Evolutionary conservation across 1,139 yeast species (phyloP).

Genomic region (Magnusiomyces paraingens): DNA sequence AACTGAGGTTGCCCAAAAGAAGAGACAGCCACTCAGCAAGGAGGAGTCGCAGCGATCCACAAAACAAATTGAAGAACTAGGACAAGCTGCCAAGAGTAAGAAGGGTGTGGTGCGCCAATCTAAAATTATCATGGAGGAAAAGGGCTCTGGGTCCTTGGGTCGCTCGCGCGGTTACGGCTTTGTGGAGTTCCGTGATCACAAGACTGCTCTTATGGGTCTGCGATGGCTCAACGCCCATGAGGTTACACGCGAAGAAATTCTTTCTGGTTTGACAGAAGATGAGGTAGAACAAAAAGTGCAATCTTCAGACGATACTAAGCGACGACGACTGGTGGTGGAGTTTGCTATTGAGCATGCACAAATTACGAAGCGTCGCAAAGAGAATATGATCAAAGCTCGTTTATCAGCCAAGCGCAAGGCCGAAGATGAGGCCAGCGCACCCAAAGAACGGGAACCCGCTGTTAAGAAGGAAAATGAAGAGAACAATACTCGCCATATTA

Average conservation of each 20-base stretch:
- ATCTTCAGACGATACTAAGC: slow-evolving; percentile 42
- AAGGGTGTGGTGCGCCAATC: slow-evolving; percentile 92
- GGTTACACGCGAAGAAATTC: slow-evolving; percentile 62
- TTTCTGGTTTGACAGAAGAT: slow-evolving; percentile 67
- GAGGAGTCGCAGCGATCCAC: slow-evolving; percentile 83
- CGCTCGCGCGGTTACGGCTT: slow-evolving; percentile 97
- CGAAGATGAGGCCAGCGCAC: slow-evolving; percentile 17
- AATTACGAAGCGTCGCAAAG: slow-evolving; percentile 85
- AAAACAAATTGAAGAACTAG: slow-evolving; percentile 54
- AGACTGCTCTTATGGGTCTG: slow-evolving; percentile 88
- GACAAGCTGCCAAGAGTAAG: slow-evolving; percentile 49
- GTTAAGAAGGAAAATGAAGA: slow-evolving; percentile 21
- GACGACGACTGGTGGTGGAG: slow-evolving; percentile 82
- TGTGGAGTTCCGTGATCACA: slow-evolving; percentile 88
- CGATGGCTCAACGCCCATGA: slow-evolving; percentile 96
- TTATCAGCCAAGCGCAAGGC: slow-evolving; percentile 30
- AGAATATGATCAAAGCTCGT: slow-evolving; percentile 31
- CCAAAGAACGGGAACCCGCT: slow-evolving; percentile 17
- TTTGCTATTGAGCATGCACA: slow-evolving; percentile 95
- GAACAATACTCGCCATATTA: slow-evolving; percentile 19
- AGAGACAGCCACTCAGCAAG: slow-evolving; percentile 79
- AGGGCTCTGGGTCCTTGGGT: slow-evolving; percentile 80
- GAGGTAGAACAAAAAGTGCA: slow-evolving; percentile 41
- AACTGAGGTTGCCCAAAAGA: slow-evolving; percentile 69
- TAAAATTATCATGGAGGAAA: slow-evolving; percentile 85